Conservation (phyloP, 768 basidiomycete genomes). For the Suillus sp. region DNA sequence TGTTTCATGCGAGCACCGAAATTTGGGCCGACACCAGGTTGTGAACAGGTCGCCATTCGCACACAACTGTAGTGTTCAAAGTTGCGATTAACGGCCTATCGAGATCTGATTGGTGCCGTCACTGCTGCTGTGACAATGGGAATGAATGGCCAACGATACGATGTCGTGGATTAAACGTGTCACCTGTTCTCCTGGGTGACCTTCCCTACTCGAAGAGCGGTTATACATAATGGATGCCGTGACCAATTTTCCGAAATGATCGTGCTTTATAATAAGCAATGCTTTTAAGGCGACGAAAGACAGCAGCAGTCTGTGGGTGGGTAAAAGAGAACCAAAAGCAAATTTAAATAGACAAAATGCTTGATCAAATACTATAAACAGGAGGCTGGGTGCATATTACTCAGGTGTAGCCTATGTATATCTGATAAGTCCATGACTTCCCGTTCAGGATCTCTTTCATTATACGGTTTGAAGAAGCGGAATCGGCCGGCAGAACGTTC, state of each 20-base stretch:
- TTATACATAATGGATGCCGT: slow-evolving; percentile 23
- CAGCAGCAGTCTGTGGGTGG: background rate
- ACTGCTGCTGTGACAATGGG: slow-evolving; percentile 17
- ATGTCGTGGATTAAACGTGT: slow-evolving; percentile 11
- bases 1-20: background rate
- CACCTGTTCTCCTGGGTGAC: slow-evolving; percentile 10
- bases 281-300: background rate
- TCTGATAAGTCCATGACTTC: slow-evolving; percentile 22
- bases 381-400: slow-evolving; percentile 17
- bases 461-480: slow-evolving; percentile 6
- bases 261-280: slow-evolving; percentile 16
- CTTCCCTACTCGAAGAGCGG: slow-evolving; percentile 17
- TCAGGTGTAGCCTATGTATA: slow-evolving; percentile 32
- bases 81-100: slow-evolving; percentile 6
- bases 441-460: slow-evolving; percentile 11
- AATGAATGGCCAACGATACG: slow-evolving; percentile 17
- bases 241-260: slow-evolving; percentile 29
- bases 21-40: background rate
- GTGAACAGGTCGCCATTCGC: background rate
- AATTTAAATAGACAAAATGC: background rate
- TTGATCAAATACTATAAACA: slow-evolving; percentile 13
- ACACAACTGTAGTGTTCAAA: slow-evolving; percentile 2
- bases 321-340: background rate
- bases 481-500: slow-evolving; percentile 24
- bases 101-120: slow-evolving; percentile 9